Percentiles rank a stretch among this genome's conserved stretches.
Evolutionary conservation across 1,139 yeast species (phyloP).

Genomic region (Sugiyamaella neomexicana): DNA sequence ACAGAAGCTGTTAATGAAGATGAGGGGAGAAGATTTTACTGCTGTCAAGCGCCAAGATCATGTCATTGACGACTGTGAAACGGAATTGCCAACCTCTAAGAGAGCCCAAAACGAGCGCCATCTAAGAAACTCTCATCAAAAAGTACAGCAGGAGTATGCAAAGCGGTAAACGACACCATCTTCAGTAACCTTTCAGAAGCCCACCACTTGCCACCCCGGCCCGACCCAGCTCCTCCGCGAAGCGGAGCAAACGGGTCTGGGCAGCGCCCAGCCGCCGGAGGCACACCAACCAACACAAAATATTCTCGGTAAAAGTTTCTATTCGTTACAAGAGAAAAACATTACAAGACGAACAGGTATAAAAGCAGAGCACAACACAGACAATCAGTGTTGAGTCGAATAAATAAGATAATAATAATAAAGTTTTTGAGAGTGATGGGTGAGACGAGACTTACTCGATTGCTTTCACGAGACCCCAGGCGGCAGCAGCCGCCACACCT

Average conservation of each 20-base stretch:
- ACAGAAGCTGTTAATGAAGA: constrained; percentile 50
- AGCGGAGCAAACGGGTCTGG: too few relatives aligned
- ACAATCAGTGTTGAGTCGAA: too few relatives aligned
- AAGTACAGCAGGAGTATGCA: too few relatives aligned
- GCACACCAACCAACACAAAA: too few relatives aligned
- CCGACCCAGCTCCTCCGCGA: too few relatives aligned
- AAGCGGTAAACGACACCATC: too few relatives aligned
- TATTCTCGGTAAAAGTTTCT: background rate
- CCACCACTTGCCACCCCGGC: too few relatives aligned
- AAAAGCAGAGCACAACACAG: background rate
- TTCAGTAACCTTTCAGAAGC: too few relatives aligned
- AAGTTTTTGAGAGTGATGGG: background rate
- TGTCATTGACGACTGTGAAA: constrained; percentile 59
- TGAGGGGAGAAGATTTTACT: constrained; percentile 77
- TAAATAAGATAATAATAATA: background rate
- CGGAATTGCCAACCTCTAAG: constrained; percentile 65
- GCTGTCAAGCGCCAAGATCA: constrained; percentile 76
- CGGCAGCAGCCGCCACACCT: constrained; percentile 94
- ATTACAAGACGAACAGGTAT: constrained; percentile 3
- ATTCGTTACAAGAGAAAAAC: constrained; percentile 7
- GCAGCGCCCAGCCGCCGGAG: too few relatives aligned
- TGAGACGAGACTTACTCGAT: constrained; percentile 60
- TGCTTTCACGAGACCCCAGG: constrained; percentile 85
- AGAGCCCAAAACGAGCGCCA: constrained; percentile 81
- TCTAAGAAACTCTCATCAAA: constrained; percentile 73